Base-by-base conservation (phyloP, 345 rosid genomes). In the Erodium maritimum region DNA sequence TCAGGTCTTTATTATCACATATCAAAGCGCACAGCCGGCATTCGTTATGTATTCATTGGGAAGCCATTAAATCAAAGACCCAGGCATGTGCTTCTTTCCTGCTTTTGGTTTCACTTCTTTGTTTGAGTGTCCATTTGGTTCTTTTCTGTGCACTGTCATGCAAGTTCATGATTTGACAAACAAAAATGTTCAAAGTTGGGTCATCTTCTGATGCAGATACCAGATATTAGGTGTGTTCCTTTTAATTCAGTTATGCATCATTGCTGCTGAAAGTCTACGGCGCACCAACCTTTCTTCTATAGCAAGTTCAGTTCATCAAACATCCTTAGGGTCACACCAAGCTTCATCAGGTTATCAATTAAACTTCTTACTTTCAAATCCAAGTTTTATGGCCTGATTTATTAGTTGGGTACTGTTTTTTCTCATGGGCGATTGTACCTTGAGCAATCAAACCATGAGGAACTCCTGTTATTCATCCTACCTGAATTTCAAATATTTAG, bases 1-100 rank as follows among this genome's bases (percentile, higher is more conserved):
- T 60, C 77, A 86, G 96, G 96, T 37, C 65, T 93, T 45, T 93
- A 89, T 73, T 93, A 89, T 73, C 99, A 93, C 73, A 79, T 89
- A 73, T 82, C 96, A 34, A 93, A 93, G 67, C 88, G 96, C 45
- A 83, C 89, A 17, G 69, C 95, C 8, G 95, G 95, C 59, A 80
- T 89, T 67, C 85, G 79, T 51, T 89, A 89, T 70, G 90, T 82
- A 33, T 93, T 89, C 70, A 87, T 89, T 61, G 96, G 99, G 54
- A 93, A 93, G 66, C 88, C 90, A 71, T 62, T 83, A 54, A 89
- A 93, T 76, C 99, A 93, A 69, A 83, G 96, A 70, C 95, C 96
- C 61, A 89, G 99, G 95, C 82, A 65, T 58, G 55, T 57, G 37
- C 37, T 42, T 42, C 48, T 10, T 42, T 42, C 48, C 2, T 42